Evolutionary conservation across 73 alveolate species (phyloP), one percentile per base, ranked within the genome.

Genomic region (Paramecium sexaurelia): DNA sequence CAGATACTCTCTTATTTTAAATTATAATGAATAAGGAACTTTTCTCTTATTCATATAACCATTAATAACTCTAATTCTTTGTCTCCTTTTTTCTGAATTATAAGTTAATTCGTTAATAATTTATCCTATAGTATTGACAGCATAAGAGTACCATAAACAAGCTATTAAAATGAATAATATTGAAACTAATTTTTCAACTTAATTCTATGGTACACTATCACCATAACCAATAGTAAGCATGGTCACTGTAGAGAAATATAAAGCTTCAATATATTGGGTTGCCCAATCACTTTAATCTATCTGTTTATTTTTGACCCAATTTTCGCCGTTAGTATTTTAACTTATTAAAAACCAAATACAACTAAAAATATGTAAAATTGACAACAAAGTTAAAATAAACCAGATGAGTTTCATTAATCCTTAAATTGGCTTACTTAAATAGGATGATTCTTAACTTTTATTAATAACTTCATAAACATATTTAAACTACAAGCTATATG

Each of bases 201-300:
- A 11, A 26, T 41, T 67, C 11, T 41, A n/a, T 15, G 93, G 93
- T 0, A 87, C 90, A 35, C 47, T 87, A 87, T 87, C 93, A 13
- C 93, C 93, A 87, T 87, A 87, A 24, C 93, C 93, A 3, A 87
- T 78, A 20, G 93, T 87, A 20, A 68, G 41, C 89, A 87, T 87
- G 5, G 93, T 87, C 20, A 87, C 93, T 39, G 89, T 67, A 68
- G 90, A 37, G 61, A 68, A 87, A 68, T 87, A 87, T 55, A 66
- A 69, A 17, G 93, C 88, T 39, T 75, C 89, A 1, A 78, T 43
- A 45, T 87, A 87, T 37, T 68, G 13, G 9, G 37, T 87, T 37
- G 75, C 26, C 93, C 93, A 87, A 15, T 66, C 36, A 17, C 56
- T 40, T 24, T 68, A 9, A 41, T 13, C 36, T 37, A 87, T 20